Evolutionary conservation across 345 rosid species (phyloP).

Genomic region (Clarkia xantiana): DNA sequence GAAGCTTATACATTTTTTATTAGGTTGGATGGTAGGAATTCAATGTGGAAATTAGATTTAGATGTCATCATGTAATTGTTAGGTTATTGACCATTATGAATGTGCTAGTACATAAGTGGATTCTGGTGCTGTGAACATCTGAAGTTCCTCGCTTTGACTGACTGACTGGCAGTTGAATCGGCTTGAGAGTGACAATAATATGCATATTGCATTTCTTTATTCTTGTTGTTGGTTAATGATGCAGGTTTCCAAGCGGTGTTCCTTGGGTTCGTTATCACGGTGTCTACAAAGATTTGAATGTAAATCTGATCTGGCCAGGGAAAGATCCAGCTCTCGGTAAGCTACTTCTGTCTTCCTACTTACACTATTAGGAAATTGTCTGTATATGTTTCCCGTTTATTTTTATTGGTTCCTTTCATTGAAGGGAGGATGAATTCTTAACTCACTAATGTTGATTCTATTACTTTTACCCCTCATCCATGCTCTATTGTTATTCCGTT

Average conservation of each 20-base stretch:
- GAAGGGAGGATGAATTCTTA: too few relatives aligned
- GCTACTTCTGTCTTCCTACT: background rate
- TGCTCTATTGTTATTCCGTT: too few relatives aligned
- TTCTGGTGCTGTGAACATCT: too few relatives aligned
- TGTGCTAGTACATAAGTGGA: too few relatives aligned
- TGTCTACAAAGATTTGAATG: conserved; percentile 39
- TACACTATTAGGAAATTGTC: background rate
- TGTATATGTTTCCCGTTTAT: background rate
- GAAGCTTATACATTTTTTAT: too few relatives aligned
- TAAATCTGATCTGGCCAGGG: conserved; percentile 70
- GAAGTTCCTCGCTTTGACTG: too few relatives aligned
- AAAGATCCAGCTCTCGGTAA: conserved; percentile 46
- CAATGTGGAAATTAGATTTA: too few relatives aligned
- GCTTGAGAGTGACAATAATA: background rate
- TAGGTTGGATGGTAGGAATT: too few relatives aligned
- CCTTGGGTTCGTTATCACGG: conserved; percentile 78
- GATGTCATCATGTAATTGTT: too few relatives aligned
- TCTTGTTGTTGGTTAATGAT: background rate
- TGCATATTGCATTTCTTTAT: background rate
- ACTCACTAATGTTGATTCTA: too few relatives aligned
- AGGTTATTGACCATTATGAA: too few relatives aligned
- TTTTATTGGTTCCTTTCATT: background rate
- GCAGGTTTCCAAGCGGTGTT: conserved; percentile 75
- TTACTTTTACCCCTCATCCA: too few relatives aligned
- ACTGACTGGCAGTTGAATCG: background rate